Conservation (phyloP, 257 asterid genomes). For the Solanum etuberosum region DNA sequence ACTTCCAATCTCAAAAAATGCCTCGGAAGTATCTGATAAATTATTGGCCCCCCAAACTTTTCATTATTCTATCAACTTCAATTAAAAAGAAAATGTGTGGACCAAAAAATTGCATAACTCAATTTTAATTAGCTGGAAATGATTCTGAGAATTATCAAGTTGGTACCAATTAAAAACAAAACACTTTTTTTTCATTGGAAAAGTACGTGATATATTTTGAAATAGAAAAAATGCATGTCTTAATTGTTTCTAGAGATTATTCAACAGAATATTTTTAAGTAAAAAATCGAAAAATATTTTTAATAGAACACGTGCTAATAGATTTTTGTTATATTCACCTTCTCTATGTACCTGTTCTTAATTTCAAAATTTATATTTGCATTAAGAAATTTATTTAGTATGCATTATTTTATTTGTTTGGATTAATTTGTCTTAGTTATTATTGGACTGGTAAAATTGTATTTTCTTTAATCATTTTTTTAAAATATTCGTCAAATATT, state of each 20-base stretch:
- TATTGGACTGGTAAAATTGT: neutral
- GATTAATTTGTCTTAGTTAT: neutral
- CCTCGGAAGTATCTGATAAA: neutral
- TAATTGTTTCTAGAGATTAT: neutral
- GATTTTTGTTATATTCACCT: neutral
- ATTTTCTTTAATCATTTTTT: neutral
- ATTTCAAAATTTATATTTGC: neutral
- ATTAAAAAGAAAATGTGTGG: neutral
- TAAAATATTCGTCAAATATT: neutral
- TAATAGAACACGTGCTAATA: neutral
- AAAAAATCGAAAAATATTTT: neutral
- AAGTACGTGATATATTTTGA: neutral
- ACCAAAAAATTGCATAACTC: neutral
- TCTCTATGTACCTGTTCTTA: neutral
- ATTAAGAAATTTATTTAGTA: neutral
- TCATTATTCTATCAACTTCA: neutral
- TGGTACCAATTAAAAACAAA: neutral
- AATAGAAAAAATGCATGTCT: neutral
- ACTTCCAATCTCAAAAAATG: neutral
- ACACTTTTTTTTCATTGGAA: neutral
- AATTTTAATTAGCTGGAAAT: neutral
- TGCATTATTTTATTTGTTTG: neutral
- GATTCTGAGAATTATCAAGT: neutral
- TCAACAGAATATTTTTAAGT: neutral
- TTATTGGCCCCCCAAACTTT: neutral